These are phyloP conservation scores for Hymenoscyphus repandus DNA, from an alignment of 2,329 filamentous ascomycete genomes.

Conservation along the genomic window DNA sequence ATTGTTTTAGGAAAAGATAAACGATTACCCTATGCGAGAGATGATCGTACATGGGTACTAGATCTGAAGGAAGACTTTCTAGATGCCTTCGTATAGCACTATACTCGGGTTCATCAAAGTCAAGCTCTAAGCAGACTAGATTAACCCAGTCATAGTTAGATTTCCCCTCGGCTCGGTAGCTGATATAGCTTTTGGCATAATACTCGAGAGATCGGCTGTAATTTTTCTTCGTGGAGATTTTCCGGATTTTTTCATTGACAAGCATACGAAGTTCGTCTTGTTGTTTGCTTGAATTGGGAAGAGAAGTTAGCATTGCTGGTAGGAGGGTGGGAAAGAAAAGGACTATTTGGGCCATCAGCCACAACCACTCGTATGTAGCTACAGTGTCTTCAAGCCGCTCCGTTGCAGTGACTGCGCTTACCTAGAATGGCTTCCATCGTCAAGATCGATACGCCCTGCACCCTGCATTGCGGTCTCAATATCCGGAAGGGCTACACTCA, in stretches of 20 bases:
- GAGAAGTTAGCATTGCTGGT: too few species aligned
- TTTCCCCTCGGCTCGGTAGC: neutral
- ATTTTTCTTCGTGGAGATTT: neutral
- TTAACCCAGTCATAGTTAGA: conserved; percentile 4
- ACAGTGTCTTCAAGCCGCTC: too few species aligned
- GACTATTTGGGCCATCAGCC: too few species aligned
- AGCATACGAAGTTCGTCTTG: neutral
- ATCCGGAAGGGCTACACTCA: neutral
- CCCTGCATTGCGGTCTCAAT: neutral
- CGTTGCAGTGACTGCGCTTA: too few species aligned
- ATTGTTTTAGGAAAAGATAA: too few species aligned
- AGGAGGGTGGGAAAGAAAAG: too few species aligned
- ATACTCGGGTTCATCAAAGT: neutral
- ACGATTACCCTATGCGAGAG: neutral
- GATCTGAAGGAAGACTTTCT: conserved; percentile 4
- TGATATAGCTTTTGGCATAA: conserved; percentile 2
- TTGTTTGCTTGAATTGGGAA: neutral
- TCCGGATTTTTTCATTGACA: neutral
- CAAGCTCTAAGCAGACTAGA: conserved; percentile 1
- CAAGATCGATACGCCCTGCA: neutral
- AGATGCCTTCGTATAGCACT: neutral
- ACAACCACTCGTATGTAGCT: too few species aligned
- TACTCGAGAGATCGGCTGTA: conserved; percentile 2
- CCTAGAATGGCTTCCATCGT: neutral
- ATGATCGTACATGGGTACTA: conserved; percentile 2